Evolutionary conservation across 2,329 filamentous ascomycete species (phyloP).

Genomic region (Coniochaeta prunicola): DNA sequence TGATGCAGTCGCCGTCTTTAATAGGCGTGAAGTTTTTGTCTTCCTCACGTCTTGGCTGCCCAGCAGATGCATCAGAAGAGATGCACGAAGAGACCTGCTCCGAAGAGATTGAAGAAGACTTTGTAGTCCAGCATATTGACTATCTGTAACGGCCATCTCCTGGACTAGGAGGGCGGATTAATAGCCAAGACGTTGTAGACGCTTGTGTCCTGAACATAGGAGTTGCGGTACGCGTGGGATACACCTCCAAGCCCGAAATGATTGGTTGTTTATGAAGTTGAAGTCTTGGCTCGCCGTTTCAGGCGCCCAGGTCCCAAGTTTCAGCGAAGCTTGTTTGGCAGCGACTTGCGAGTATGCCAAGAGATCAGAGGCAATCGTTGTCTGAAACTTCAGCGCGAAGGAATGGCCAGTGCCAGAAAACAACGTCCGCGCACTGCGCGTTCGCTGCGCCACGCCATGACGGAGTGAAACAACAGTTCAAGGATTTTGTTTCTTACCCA

Average conservation of each 20-base stretch:
- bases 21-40: not conserved
- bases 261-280: not conserved
- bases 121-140: not conserved
- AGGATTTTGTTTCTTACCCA: too few species aligned
- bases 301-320: not conserved
- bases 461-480: not conserved
- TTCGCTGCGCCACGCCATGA: not conserved
- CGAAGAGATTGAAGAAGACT: not conserved
- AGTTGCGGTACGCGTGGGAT: not conserved
- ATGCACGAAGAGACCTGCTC: not conserved
- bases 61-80: not conserved
- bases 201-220: not conserved
- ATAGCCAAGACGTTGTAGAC: not conserved
- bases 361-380: not conserved
- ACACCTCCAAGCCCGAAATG: not conserved
- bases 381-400: not conserved
- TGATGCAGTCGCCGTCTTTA: not conserved
- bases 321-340: not conserved
- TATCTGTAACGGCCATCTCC: not conserved
- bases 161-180: not conserved
- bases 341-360: not conserved
- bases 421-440: not conserved
- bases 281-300: not conserved
- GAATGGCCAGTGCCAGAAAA: not conserved
- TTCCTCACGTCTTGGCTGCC: not conserved